Conservation (phyloP, 805 yeast genomes). For the Kurtzmaniella fragi region DNA sequence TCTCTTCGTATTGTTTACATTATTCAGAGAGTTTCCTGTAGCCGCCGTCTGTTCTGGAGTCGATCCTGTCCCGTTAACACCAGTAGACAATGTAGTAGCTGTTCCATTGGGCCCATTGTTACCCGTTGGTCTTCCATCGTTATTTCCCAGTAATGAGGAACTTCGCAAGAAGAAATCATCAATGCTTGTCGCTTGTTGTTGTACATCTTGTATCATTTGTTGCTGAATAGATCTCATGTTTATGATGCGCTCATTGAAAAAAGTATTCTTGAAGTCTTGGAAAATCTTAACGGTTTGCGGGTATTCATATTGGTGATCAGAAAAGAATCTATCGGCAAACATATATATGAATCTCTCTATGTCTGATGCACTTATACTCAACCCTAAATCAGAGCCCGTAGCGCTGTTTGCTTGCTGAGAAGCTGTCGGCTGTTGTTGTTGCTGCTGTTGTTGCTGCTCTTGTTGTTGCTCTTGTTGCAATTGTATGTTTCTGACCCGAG, state of each 20-base stretch:
- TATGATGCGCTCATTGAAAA: conserved; percentile 37
- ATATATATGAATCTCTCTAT: conserved; percentile 36
- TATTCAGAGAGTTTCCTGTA: conserved; percentile 1
- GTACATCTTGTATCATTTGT: conserved; percentile 6
- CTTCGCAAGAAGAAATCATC: conserved; percentile 20
- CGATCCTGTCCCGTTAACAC: too few relatives aligned
- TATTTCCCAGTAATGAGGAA: not conserved
- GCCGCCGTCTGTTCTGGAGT: too few relatives aligned
- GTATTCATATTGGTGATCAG: conserved; percentile 34
- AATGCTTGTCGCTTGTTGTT: conserved; percentile 9
- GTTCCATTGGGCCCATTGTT: not conserved
- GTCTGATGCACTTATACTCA: conserved; percentile 21
- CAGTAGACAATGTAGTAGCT: not conserved
- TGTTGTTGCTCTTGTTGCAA: conserved; percentile 6
- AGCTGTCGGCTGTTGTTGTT: not conserved
- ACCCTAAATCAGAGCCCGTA: conserved; percentile 2
- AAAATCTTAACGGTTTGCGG: conserved; percentile 40
- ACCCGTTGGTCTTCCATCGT: conserved; percentile 1
- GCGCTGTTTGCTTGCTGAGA: not conserved
- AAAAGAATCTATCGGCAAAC: conserved; percentile 39
- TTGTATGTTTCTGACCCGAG: not conserved
- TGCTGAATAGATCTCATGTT: conserved; percentile 19
- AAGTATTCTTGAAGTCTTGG: conserved; percentile 39
- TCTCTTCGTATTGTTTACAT: conserved; percentile 1
- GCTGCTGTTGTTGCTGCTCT: conserved; percentile 4